Percentiles rank a stretch among this genome's conserved stretches.
Conservation (phyloP, 2,329 filamentous ascomycete genomes). For the Phialophora chinensis region DNA sequence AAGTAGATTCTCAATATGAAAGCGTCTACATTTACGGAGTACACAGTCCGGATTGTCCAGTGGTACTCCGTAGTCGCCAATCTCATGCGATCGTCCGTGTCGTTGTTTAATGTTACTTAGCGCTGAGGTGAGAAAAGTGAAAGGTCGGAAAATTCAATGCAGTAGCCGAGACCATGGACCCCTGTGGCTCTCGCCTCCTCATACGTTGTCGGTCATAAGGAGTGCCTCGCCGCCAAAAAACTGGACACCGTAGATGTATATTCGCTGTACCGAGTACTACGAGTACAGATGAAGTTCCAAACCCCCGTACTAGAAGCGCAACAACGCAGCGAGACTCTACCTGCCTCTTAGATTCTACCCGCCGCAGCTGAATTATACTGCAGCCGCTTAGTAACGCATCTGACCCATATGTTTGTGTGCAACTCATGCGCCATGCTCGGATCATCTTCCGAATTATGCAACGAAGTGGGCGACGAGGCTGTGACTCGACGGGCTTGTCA, state of each 20-base stretch:
- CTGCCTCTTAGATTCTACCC: too few species aligned
- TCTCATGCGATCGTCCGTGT: not conserved
- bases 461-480: not conserved
- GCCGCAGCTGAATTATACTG: too few species aligned
- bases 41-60: too few species aligned
- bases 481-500: not conserved
- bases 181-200: not conserved
- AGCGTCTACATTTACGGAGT: too few species aligned
- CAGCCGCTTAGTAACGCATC: too few species aligned
- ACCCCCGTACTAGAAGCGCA: too few species aligned
- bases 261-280: not conserved
- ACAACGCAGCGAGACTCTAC: too few species aligned
- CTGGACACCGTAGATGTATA: not conserved
- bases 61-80: not conserved
- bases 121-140: conserved; percentile 6
- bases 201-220: not conserved
- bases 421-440: not conserved
- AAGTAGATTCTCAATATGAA: not conserved
- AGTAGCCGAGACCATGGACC: not conserved
- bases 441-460: not conserved
- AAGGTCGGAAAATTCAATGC: not conserved
- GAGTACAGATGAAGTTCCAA: not conserved
- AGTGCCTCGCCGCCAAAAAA: too few species aligned
- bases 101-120: not conserved
- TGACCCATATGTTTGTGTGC: too few species aligned